Evolutionary conservation across 2,329 filamentous ascomycete genomes (phyloP).

Genomic region (Aspergillus pseudoglaucus): DNA sequence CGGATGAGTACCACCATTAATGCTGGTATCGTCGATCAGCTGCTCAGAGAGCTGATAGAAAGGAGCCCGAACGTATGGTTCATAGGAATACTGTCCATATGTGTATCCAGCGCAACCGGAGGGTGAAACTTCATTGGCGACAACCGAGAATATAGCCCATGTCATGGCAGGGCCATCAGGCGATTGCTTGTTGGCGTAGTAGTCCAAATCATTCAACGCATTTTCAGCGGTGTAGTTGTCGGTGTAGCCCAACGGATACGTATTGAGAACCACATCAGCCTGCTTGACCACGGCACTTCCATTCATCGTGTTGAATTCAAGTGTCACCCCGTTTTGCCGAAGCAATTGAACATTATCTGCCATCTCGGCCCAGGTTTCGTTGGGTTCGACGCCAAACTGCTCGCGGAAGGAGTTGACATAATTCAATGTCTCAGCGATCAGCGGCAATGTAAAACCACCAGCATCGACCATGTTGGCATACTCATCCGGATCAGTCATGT

Average conservation of each 20-base stretch:
- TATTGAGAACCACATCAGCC: conserved; percentile 62
- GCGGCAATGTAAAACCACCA: conserved; percentile 61
- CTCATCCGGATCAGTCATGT: conserved; percentile 69
- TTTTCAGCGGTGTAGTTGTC: conserved; percentile 46
- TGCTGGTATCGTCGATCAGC: conserved; percentile 52
- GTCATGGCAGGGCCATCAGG: conserved; percentile 66
- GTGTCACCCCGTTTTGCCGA: conserved; percentile 53
- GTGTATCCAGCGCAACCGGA: conserved; percentile 64
- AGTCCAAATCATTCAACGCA: conserved; percentile 55
- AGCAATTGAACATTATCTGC: conserved; percentile 52
- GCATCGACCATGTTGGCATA: conserved; percentile 63
- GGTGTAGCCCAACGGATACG: conserved; percentile 57
- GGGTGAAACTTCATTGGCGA: conserved; percentile 58
- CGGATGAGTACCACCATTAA: conserved; percentile 61
- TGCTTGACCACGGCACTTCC: conserved; percentile 62
- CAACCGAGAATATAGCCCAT: conserved; percentile 62
- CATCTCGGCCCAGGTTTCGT: conserved; percentile 54
- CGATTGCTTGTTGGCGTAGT: conserved; percentile 64
- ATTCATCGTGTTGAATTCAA: conserved; percentile 62
- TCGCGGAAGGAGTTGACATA: conserved; percentile 53
- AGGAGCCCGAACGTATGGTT: conserved; percentile 59
- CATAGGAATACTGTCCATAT: conserved; percentile 57
- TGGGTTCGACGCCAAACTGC: conserved; percentile 49
- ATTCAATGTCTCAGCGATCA: conserved; percentile 51
- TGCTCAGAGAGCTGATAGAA: conserved; percentile 69